Conservation (phyloP, 169 alveolate species). For the Toxoplasma gondii region DNA sequence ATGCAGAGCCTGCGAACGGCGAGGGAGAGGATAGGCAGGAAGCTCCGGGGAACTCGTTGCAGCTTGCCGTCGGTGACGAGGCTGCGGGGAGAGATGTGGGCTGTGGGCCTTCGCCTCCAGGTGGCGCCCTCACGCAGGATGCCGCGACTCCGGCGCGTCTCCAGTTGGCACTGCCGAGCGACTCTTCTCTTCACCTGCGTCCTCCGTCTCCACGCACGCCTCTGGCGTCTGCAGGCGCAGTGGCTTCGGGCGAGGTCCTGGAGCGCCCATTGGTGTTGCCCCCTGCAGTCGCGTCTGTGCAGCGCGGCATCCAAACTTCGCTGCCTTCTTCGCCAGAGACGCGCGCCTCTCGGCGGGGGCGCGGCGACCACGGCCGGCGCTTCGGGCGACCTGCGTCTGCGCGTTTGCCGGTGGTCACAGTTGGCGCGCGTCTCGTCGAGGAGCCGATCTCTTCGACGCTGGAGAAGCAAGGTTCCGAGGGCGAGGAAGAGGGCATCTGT, state of each 20-base stretch:
- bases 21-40: background rate
- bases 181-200: background rate
- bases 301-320: constrained; percentile 63
- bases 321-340: constrained; percentile 22
- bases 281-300: constrained; percentile 9
- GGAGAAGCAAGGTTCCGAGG: background rate
- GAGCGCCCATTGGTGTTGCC: background rate
- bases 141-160: background rate
- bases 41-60: background rate
- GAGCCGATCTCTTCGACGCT: background rate
- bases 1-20: background rate
- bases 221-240: background rate
- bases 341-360: background rate
- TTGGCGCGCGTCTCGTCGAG: constrained; percentile 26
- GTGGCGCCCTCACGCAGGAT: background rate
- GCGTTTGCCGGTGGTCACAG: constrained; percentile 32
- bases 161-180: too few species aligned
- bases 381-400: background rate
- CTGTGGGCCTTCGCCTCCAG: background rate
- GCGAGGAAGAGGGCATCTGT: background rate
- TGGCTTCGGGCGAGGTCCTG: background rate
- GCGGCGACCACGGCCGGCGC: background rate
- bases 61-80: background rate
- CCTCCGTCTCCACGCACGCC: background rate
- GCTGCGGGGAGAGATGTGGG: background rate